These are phyloP conservation scores for Kurtzmaniella quercitrusa DNA, from an alignment of 1,139 yeast genomes.

Conservation along the genomic window DNA sequence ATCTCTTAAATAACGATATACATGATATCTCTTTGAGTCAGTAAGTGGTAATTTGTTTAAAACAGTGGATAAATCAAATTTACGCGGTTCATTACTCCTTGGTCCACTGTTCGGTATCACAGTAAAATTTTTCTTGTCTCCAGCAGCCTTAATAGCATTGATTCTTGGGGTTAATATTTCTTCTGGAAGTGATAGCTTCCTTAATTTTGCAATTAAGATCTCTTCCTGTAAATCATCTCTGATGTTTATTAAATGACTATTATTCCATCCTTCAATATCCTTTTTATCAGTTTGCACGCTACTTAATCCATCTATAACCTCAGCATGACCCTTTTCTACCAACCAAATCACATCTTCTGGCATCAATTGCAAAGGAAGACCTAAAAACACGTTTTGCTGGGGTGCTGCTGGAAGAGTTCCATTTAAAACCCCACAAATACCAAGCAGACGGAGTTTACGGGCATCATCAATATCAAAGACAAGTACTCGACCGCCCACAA, in stretches of 20 bases:
- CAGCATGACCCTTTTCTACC: constrained; percentile 38
- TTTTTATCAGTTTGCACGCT: constrained; percentile 11
- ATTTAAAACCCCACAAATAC: constrained; percentile 67
- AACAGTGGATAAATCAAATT: background rate
- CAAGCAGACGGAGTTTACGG: constrained; percentile 46
- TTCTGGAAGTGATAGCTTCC: constrained; percentile 5
- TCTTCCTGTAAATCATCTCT: constrained; percentile 5
- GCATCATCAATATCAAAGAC: constrained; percentile 48
- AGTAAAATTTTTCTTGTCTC: constrained; percentile 5
- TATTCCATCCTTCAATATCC: constrained; percentile 2
- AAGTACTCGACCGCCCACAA: constrained; percentile 46
- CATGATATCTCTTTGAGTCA: constrained; percentile 13
- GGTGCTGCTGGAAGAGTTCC: constrained; percentile 88
- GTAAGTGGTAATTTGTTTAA: background rate
- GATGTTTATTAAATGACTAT: constrained; percentile 2
- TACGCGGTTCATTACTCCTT: background rate
- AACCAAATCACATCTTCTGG: constrained; percentile 74
- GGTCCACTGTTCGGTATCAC: constrained; percentile 4
- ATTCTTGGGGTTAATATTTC: constrained; percentile 3
- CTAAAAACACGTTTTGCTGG: constrained; percentile 83
- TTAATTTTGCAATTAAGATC: constrained; percentile 7
- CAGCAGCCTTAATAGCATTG: constrained; percentile 1
- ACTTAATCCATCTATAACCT: constrained; percentile 26
- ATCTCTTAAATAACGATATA: constrained; percentile 36
- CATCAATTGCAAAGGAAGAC: constrained; percentile 73